Percentiles rank a stretch among this genome's conserved stretches.
Evolutionary conservation across 306 rosid genomes (phyloP).

Genomic region (Acacia confusa): DNA sequence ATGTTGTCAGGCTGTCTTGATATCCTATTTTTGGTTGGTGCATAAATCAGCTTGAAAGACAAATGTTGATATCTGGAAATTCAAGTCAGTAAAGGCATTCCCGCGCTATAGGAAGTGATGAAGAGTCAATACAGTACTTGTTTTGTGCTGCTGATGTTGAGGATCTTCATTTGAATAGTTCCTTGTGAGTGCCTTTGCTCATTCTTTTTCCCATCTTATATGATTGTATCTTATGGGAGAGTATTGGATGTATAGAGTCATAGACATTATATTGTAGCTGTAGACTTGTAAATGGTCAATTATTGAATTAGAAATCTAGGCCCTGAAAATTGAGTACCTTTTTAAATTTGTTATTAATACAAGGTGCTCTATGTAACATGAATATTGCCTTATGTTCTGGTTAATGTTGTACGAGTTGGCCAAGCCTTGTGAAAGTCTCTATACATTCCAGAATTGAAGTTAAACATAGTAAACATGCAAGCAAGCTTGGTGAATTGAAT

Average conservation of each 20-base stretch:
- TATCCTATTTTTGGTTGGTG: neutral
- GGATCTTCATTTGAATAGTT: neutral
- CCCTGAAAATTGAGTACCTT: neutral
- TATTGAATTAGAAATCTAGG: neutral
- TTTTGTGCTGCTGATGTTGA: neutral
- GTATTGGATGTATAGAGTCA: neutral
- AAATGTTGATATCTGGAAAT: neutral
- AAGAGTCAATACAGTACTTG: neutral
- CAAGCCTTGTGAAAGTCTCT: neutral
- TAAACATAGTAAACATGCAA: neutral
- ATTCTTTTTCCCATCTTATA: neutral
- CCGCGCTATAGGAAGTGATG: neutral
- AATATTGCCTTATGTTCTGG: neutral
- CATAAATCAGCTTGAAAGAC: neutral
- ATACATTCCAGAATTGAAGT: neutral
- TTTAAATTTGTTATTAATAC: neutral
- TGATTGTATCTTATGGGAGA: neutral
- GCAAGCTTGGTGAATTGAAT: neutral
- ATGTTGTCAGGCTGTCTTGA: neutral
- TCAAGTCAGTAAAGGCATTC: neutral
- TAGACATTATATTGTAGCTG: neutral
- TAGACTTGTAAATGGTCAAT: neutral
- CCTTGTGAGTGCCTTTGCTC: neutral
- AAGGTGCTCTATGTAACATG: neutral
- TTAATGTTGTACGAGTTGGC: neutral